These are phyloP conservation scores for Daldinia childiae DNA, from an alignment of 495 filamentous ascomycete species.

Conservation along the genomic window DNA sequence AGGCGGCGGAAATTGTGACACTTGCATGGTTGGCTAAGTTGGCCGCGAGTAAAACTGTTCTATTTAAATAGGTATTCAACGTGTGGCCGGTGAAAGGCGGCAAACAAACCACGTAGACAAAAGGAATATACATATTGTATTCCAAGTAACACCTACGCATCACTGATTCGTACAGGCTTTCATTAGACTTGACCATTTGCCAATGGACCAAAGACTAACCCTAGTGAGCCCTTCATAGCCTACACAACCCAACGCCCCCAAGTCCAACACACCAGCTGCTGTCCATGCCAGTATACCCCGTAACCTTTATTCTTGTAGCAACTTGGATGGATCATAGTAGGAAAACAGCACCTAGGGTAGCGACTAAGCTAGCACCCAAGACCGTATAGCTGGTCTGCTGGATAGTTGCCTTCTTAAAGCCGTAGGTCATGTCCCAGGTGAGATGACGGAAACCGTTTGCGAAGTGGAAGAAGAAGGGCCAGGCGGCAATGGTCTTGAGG, in stretches of 20 bases:
- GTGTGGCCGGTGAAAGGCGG: not conserved
- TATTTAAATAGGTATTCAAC: not conserved
- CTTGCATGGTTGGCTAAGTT: not conserved
- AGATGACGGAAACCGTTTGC: slow-evolving; percentile 93
- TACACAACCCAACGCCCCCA: not conserved
- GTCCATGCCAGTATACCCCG: not conserved
- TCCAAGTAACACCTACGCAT: slow-evolving; percentile 16
- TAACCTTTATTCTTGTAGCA: not conserved
- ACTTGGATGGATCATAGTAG: slow-evolving; percentile 44
- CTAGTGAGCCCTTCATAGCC: not conserved
- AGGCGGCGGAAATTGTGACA: not conserved
- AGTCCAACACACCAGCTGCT: not conserved
- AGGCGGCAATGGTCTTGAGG: slow-evolving; percentile 76
- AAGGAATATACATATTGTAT: slow-evolving; percentile 18
- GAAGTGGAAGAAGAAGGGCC: slow-evolving; percentile 88
- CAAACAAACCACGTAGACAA: slow-evolving; percentile 4
- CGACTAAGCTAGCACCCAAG: slow-evolving; percentile 71
- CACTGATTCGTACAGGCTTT: slow-evolving; percentile 12
- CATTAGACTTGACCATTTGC: not conserved
- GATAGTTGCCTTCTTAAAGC: slow-evolving; percentile 75
- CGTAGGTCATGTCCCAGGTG: slow-evolving; percentile 78
- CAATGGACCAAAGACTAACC: not conserved
- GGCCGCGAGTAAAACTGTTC: not conserved
- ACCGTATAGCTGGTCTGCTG: slow-evolving; percentile 78
- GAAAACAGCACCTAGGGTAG: slow-evolving; percentile 67